A percentile compares a stretch with the other conserved stretches of the same genome.
These are phyloP conservation scores for Amanita phalloides DNA, from an alignment of 768 basidiomycete species.

Conservation along the genomic window DNA sequence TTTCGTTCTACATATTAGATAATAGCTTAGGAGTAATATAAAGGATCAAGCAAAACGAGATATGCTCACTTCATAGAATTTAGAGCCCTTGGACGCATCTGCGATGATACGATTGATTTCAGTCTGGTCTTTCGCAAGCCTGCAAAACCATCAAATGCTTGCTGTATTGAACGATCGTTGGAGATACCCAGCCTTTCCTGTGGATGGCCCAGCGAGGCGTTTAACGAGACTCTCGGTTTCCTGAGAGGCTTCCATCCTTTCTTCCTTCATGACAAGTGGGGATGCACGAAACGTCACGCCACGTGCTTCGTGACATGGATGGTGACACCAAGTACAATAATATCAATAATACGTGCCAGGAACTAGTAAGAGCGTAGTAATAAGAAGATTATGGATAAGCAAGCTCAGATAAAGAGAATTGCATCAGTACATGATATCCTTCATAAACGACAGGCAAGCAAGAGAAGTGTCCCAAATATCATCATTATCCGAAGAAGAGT, in stretches of 20 bases:
- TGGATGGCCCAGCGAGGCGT: conserved; percentile 81
- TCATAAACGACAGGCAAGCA: conserved; percentile 17
- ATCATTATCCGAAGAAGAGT: neutral
- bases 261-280: neutral
- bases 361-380: neutral
- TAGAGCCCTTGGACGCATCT: conserved; percentile 86
- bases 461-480: conserved; percentile 23
- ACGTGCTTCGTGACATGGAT: neutral
- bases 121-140: conserved; percentile 60
- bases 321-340: too few relatives aligned
- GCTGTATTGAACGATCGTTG: neutral
- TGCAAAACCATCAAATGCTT: neutral
- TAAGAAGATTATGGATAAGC: neutral
- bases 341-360: too few relatives aligned
- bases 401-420: neutral
- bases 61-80: conserved; percentile 68
- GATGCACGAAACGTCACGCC: neutral
- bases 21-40: neutral
- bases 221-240: conserved; percentile 61
- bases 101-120: conserved; percentile 86
- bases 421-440: neutral
- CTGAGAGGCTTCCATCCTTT: conserved; percentile 29
- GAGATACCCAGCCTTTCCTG: conserved; percentile 78
- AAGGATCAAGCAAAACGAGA: neutral
- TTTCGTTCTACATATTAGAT: conserved; percentile 56